A percentile compares a stretch with the other conserved stretches of the same genome.
Evolutionary conservation across 1,139 yeast species (phyloP).

Genomic region (Geotrichum bryndzae): DNA sequence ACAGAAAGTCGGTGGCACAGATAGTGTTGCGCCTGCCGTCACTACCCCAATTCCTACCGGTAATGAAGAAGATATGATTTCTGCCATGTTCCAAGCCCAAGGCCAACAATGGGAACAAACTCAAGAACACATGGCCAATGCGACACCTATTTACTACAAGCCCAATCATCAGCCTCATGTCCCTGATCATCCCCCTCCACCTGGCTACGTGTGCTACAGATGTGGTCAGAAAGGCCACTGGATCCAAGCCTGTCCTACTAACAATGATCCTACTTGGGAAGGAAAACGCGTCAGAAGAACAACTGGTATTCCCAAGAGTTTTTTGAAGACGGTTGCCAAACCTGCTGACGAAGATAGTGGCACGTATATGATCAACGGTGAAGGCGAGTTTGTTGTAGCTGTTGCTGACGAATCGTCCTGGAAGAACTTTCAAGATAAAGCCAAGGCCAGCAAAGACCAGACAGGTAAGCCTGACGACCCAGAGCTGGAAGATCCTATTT

Average conservation of each 20-base stretch:
- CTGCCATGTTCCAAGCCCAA: constrained; percentile 87
- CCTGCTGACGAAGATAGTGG: constrained; percentile 60
- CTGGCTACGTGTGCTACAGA: constrained; percentile 90
- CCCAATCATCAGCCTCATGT: constrained; percentile 32
- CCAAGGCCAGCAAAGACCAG: constrained; percentile 36
- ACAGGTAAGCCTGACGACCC: constrained; percentile 48
- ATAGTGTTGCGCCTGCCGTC: constrained; percentile 21
- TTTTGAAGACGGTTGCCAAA: constrained; percentile 73
- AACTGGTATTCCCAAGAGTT: constrained; percentile 95
- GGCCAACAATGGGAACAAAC: constrained; percentile 92
- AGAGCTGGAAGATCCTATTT: constrained; percentile 56
- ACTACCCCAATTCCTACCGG: constrained; percentile 34
- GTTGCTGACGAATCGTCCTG: constrained; percentile 92
- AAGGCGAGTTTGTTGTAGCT: constrained; percentile 91
- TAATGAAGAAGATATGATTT: constrained; percentile 82
- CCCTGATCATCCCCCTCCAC: constrained; percentile 78
- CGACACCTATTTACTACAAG: constrained; percentile 34
- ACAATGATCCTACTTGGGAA: constrained; percentile 87
- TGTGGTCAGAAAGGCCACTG: constrained; percentile 97
- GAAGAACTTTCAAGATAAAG: constrained; percentile 65
- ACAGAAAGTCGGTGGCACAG: constrained; percentile 17
- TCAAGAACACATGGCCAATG: constrained; percentile 74
- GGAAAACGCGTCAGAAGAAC: constrained; percentile 86
- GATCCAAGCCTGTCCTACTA: constrained; percentile 94
- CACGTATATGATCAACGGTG: constrained; percentile 83